These are phyloP conservation scores for Warburgia ugandensis DNA, from an alignment of 164 flowering plant species.

Conservation along the genomic window DNA sequence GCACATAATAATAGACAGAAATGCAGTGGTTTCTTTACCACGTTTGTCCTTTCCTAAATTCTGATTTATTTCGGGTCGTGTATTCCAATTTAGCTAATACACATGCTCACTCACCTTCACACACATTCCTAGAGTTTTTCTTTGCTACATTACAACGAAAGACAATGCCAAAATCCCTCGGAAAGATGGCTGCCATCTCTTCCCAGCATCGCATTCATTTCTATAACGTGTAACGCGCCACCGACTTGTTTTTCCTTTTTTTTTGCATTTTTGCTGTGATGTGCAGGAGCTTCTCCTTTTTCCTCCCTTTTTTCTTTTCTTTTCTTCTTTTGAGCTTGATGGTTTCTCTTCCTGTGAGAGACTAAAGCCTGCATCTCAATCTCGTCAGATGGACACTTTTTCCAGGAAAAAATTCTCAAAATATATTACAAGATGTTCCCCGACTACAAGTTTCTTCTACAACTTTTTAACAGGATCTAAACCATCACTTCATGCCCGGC, in stretches of 20 bases:
- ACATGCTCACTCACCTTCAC: conserved; percentile 4
- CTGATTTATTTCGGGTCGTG: conserved; percentile 12
- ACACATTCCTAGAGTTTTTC: conserved; percentile 22
- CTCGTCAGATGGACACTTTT: too few relatives aligned
- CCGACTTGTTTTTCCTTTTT: too few relatives aligned
- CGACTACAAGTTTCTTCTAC: too few relatives aligned
- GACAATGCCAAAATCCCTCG: background rate
- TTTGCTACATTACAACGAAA: conserved; percentile 5
- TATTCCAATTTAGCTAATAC: conserved; percentile 21
- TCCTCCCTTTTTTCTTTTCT: background rate
- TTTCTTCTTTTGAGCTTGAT: background rate
- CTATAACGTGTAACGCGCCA: conserved; percentile 2
- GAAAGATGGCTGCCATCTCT: conserved; percentile 12
- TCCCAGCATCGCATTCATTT: background rate
- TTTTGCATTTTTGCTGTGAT: too few relatives aligned
- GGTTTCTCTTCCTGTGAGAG: conserved; percentile 1
- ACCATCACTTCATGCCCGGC: too few relatives aligned
- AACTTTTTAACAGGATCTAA: too few relatives aligned
- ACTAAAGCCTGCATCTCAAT: conserved; percentile 5
- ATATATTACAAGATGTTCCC: too few relatives aligned
- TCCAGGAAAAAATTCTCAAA: too few relatives aligned
- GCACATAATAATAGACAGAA: conserved; percentile 18
- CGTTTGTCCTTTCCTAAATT: conserved; percentile 34
- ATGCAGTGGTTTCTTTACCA: conserved; percentile 12
- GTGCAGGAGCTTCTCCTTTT: background rate